These are phyloP conservation scores for Daedaleopsis sinensis DNA, from an alignment of 768 basidiomycete genomes.

Conservation along the genomic window DNA sequence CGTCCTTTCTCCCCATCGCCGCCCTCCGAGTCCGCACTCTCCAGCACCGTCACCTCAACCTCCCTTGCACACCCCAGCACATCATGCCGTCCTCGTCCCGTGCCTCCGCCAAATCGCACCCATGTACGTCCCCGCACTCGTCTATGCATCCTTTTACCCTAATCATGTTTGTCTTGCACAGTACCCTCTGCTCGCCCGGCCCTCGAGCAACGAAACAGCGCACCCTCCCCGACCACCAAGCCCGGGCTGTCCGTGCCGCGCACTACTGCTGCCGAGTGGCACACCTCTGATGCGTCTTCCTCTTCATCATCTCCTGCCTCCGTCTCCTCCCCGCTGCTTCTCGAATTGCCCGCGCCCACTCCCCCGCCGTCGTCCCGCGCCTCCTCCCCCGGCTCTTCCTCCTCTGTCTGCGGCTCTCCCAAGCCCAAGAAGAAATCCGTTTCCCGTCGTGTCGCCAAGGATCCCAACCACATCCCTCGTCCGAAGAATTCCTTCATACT, in stretches of 20 bases:
- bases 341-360: neutral
- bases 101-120: neutral
- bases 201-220: neutral
- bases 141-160: neutral
- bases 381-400: conserved; percentile 2
- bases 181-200: neutral
- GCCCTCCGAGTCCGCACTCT: neutral
- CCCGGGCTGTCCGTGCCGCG: neutral
- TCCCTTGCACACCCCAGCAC: neutral
- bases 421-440: neutral
- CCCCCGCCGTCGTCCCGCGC: conserved; percentile 5
- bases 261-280: conserved; percentile 12
- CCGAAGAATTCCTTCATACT: conserved; percentile 74
- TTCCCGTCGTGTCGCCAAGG: conserved; percentile 27
- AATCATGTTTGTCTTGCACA: neutral
- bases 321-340: neutral
- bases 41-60: neutral
- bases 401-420: neutral
- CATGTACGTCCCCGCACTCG: neutral
- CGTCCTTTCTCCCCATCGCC: conserved; percentile 1
- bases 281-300: conserved; percentile 2
- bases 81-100: neutral
- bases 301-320: neutral
- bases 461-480: conserved; percentile 61
- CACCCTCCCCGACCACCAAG: neutral